Conservation (phyloP, 352 stramenopile genomes). For the Pythium scleroteichum region DNA sequence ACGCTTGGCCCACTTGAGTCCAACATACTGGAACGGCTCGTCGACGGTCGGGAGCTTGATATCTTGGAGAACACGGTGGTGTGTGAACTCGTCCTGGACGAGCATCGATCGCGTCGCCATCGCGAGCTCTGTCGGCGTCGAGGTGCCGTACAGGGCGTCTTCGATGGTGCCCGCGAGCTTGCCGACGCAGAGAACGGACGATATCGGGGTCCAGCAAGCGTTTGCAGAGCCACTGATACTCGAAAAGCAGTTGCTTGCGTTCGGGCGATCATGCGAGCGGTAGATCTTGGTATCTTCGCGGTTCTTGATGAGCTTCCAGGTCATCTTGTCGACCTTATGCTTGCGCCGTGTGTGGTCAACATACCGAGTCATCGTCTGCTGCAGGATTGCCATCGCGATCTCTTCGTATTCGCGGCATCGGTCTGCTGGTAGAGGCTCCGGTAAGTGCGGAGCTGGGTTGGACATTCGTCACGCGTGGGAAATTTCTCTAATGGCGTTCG, state of each 20-base stretch:
- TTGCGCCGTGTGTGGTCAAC: background rate
- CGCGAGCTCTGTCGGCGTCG: background rate
- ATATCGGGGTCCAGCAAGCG: background rate
- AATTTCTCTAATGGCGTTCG: too few relatives aligned
- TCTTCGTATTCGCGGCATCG: background rate
- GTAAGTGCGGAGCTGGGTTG: too few relatives aligned
- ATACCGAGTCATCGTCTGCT: background rate
- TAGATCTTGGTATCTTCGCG: background rate
- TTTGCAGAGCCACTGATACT: background rate
- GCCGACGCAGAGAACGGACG: background rate
- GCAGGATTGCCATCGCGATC: background rate
- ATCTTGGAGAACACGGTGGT: background rate
- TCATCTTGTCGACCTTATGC: too few relatives aligned
- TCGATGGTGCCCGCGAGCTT: background rate
- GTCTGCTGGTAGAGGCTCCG: background rate
- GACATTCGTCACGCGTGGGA: too few relatives aligned
- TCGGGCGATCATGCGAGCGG: background rate
- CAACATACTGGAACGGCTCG: background rate
- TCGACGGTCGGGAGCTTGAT: background rate
- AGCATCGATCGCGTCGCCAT: background rate
- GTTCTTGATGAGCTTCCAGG: background rate
- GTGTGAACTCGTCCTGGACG: background rate
- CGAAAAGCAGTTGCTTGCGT: background rate
- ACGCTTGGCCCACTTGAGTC: background rate
- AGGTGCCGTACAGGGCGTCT: slow-evolving; percentile 1